phyloP scores from a whole-genome alignment of 2,329 filamentous ascomycete genomes.

The Colletotrichum sp. region DNA sequence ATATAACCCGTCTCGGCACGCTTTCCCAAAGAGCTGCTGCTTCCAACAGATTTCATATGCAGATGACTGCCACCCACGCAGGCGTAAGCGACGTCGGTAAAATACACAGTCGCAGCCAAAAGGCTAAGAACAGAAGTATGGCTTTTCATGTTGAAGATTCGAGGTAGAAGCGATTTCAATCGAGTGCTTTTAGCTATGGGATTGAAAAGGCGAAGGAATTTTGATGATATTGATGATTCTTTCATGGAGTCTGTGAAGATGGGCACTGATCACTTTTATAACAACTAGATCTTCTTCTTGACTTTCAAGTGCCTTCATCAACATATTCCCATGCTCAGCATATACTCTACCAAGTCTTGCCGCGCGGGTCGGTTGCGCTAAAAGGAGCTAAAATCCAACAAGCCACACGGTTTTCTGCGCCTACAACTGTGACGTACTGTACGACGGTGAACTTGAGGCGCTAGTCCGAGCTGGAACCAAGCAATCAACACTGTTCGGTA shows the following conservation, averaged over 20 bases:
- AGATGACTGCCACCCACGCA: not conserved
- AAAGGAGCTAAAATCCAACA: not conserved
- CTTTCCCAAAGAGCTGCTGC: not conserved
- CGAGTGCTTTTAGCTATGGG: not conserved
- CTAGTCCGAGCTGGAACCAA: not conserved
- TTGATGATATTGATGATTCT: not conserved
- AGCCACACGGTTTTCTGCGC: not conserved
- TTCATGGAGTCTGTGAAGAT: not conserved
- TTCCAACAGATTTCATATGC: not conserved
- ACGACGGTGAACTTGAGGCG: not conserved
- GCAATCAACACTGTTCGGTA: not conserved
- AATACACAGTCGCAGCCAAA: not conserved
- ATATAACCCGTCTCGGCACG: not conserved
- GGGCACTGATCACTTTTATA: not conserved
- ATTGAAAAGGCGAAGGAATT: not conserved
- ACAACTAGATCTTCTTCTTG: rapidly evolving
- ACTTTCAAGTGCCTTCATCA: not conserved
- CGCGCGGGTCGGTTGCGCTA: not conserved
- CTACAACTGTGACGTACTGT: not conserved
- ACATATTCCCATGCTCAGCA: not conserved
- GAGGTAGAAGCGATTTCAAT: not conserved
- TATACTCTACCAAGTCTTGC: not conserved
- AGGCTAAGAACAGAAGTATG: not conserved
- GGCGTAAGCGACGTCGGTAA: not conserved
- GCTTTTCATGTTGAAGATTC: not conserved